Percentiles rank a stretch among this genome's conserved stretches.
phyloP scores from a whole-genome alignment of 2,329 filamentous ascomycete species.

The Stagonosporopsis vannaccii region DNA sequence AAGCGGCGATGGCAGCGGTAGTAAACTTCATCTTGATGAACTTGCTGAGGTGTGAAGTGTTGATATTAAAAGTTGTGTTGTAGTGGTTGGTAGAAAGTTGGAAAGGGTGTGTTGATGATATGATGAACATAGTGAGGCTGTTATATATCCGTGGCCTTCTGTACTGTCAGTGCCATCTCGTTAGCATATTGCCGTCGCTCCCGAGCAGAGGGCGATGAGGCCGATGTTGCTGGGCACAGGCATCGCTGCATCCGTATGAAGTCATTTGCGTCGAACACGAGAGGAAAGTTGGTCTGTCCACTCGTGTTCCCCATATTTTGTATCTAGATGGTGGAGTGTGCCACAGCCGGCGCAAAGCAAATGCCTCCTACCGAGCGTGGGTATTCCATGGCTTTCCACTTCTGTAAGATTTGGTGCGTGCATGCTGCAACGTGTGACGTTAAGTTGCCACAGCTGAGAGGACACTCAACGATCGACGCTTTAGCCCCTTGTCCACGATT shows the following conservation, averaged over 20 bases:
- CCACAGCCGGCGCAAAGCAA: slow-evolving; percentile 9
- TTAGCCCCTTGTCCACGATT: not conserved
- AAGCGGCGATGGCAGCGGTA: slow-evolving; percentile 28
- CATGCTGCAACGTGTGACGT: slow-evolving; percentile 4
- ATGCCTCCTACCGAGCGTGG: slow-evolving; percentile 1
- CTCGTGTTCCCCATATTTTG: slow-evolving; percentile 22
- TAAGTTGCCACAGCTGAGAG: slow-evolving; percentile 10
- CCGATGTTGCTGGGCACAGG: slow-evolving; percentile 21
- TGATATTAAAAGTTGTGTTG: slow-evolving; percentile 5
- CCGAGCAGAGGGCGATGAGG: slow-evolving; percentile 14
- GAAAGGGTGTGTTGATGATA: slow-evolving; percentile 15
- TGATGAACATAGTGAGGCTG: slow-evolving; percentile 3
- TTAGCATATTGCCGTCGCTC: slow-evolving; percentile 7
- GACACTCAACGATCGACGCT: not conserved
- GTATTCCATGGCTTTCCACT: not conserved
- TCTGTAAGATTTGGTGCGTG: slow-evolving; percentile 6
- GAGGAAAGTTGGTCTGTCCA: slow-evolving; percentile 8
- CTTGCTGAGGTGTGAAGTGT: slow-evolving; percentile 11
- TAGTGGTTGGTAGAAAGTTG: slow-evolving; percentile 6
- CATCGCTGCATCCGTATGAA: slow-evolving; percentile 28
- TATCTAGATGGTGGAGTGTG: slow-evolving; percentile 6
- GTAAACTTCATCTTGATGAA: slow-evolving; percentile 44
- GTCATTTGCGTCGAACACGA: slow-evolving; percentile 27
- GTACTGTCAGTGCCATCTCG: not conserved
- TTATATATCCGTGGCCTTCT: slow-evolving; percentile 22